Base-by-base conservation (phyloP, 495 filamentous ascomycete species). In the Talaromyces stipitatus region DNA sequence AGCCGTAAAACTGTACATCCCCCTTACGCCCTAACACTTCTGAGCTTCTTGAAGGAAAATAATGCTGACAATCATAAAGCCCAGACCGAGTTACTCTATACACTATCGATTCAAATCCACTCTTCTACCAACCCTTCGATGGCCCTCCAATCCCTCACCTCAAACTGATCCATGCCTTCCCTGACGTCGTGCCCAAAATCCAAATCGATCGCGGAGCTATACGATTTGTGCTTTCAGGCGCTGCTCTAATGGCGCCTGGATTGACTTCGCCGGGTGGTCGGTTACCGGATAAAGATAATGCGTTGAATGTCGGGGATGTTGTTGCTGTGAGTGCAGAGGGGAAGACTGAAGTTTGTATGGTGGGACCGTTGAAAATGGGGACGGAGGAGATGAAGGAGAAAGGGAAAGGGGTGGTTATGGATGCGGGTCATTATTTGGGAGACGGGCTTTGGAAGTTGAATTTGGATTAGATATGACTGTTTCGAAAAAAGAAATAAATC, bases 171-270 rank as follows among this genome's bases (percentile, higher is more conserved):
- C 90, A 92, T 72, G 74, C 80, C 53, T 79, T 73, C 60, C 78
- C 78, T 1, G 60, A 68, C 51, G 75, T 72, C 33, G 62, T 81
- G 32, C 71, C 74, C 5, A 77, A 69, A n/a, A 70, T 82, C 57
- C 75, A 78, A 29, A 91, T 96, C 65, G 92, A 97, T 71, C 85
- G 94, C 50, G 94, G 94, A 53, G 94, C 95, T 0, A 97, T 97
- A 70, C 90, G 95, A 57, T 98, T 98, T 73, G 92, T 98, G 27
- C 81, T 98, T 1, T 85, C 83, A 2, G 94, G 94, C 22, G 94
- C 94, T 0, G 87, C 92, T 54, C 84, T 98, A 43, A 98, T 98
- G 94, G 91, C 88, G 11, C 94, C 94, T 0, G 94, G 94, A 0
- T 67, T 97, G 58, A 98, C 94, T 7, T 87, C 82, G 8, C 67